Conservation (phyloP, 2,329 filamentous ascomycete genomes). For the Fusarium sp. region DNA sequence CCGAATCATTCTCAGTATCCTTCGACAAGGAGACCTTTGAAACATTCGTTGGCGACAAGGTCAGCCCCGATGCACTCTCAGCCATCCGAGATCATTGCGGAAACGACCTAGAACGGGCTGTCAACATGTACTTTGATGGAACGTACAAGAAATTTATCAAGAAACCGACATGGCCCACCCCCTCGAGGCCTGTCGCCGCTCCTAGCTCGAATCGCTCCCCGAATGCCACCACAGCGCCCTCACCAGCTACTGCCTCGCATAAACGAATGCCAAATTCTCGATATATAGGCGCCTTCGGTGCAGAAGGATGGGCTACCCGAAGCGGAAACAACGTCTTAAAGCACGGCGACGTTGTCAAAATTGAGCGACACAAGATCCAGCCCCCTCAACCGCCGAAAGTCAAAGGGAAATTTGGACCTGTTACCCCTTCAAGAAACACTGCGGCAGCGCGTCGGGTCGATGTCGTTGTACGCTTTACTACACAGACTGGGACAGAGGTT, state of each 20-base stretch:
- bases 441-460: constrained; percentile 80
- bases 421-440: constrained; percentile 57
- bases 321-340: constrained; percentile 83
- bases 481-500: constrained; percentile 83
- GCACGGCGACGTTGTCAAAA: constrained; percentile 86
- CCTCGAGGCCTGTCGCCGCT: constrained; percentile 11
- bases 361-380: constrained; percentile 87
- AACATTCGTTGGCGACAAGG: constrained; percentile 71
- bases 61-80: constrained; percentile 64
- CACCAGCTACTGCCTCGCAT: constrained; percentile 25
- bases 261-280: constrained; percentile 62
- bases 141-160: constrained; percentile 71
- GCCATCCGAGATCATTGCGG: constrained; percentile 70
- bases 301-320: constrained; percentile 90
- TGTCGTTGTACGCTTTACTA: constrained; percentile 93
- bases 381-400: constrained; percentile 65
- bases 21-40: constrained; percentile 75
- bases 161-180: constrained; percentile 36
- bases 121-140: constrained; percentile 80
- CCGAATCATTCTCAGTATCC: constrained; percentile 50
- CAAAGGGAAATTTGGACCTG: constrained; percentile 59
- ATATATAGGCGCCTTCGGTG: constrained; percentile 94
- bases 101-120: constrained; percentile 72
- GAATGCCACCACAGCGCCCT: constrained; percentile 17
- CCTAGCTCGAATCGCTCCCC: constrained; percentile 26